These are phyloP conservation scores for Colletotrichum sp. DNA, from an alignment of 2,329 filamentous ascomycete genomes.

Conservation along the genomic window DNA sequence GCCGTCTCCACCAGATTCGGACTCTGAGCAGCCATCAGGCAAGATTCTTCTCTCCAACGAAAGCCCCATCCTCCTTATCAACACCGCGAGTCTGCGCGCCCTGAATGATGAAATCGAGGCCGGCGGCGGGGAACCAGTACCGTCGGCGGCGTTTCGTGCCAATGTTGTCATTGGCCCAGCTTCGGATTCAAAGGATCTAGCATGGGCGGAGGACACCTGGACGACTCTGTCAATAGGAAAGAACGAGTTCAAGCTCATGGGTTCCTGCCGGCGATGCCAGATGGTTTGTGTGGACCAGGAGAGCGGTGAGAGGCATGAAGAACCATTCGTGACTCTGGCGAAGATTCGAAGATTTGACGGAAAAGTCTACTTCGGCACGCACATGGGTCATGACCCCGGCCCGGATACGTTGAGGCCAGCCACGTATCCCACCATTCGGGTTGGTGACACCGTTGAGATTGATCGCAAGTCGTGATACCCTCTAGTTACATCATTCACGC, in stretches of 20 bases:
- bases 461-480: neutral
- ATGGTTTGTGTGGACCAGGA: slow-evolving; percentile 95
- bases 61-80: slow-evolving; percentile 88
- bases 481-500: neutral
- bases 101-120: slow-evolving; percentile 76
- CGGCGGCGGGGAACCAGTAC: slow-evolving; percentile 67
- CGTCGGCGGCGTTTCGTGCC: slow-evolving; percentile 81
- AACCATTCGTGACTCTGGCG: slow-evolving; percentile 86
- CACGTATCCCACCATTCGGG: slow-evolving; percentile 45
- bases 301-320: slow-evolving; percentile 77
- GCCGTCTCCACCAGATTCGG: slow-evolving; percentile 63
- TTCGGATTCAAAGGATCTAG: slow-evolving; percentile 45
- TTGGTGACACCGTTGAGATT: slow-evolving; percentile 52
- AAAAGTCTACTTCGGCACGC: slow-evolving; percentile 88
- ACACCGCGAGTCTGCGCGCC: slow-evolving; percentile 76
- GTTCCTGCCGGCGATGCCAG: slow-evolving; percentile 86
- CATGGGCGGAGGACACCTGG: slow-evolving; percentile 88
- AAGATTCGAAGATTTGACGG: slow-evolving; percentile 86
- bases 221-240: slow-evolving; percentile 67
- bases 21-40: slow-evolving; percentile 46
- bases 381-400: slow-evolving; percentile 62
- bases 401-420: slow-evolving; percentile 24
- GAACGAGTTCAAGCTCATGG: slow-evolving; percentile 73
- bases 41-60: slow-evolving; percentile 89
- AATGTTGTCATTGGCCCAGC: slow-evolving; percentile 76